phyloP scores from a whole-genome alignment of 495 filamentous ascomycete genomes.

The Immersiella caudata region DNA sequence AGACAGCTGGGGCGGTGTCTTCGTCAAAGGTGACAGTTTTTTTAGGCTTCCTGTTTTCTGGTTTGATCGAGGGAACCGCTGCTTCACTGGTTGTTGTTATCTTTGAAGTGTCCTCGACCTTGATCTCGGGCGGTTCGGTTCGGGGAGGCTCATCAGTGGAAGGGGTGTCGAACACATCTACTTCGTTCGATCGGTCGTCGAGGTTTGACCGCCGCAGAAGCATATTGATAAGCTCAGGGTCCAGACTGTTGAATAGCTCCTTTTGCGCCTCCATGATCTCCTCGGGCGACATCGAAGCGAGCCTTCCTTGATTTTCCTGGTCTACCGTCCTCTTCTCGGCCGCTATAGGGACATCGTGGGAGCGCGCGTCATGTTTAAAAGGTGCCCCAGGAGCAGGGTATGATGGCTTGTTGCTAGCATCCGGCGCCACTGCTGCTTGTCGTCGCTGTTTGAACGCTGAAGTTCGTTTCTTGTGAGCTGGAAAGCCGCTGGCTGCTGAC shows the following conservation, averaged over 20 bases:
- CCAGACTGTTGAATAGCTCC: slow-evolving; percentile 71
- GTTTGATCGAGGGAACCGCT: slow-evolving; percentile 10
- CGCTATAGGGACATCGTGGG: slow-evolving; percentile 31
- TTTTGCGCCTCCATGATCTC: slow-evolving; percentile 77
- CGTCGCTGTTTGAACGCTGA: slow-evolving; percentile 80
- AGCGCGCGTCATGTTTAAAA: not conserved
- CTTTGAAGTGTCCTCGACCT: slow-evolving; percentile 27
- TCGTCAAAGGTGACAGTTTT: slow-evolving; percentile 34
- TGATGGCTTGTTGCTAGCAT: not conserved
- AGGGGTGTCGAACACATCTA: slow-evolving; percentile 41
- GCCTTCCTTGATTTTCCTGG: slow-evolving; percentile 73
- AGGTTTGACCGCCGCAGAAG: slow-evolving; percentile 79
- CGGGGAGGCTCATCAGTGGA: slow-evolving; percentile 25
- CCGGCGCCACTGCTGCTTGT: slow-evolving; percentile 29
- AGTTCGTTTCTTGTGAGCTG: slow-evolving; percentile 76
- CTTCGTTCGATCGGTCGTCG: slow-evolving; percentile 54
- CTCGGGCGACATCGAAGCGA: slow-evolving; percentile 77
- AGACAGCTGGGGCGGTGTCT: slow-evolving; percentile 28
- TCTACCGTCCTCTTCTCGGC: slow-evolving; percentile 73
- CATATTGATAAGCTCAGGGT: slow-evolving; percentile 70
- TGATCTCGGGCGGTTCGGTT: slow-evolving; percentile 18
- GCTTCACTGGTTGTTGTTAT: not conserved
- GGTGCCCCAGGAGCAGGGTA: not conserved
- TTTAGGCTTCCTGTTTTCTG: slow-evolving; percentile 29
- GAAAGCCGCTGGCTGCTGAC: slow-evolving; percentile 72